These are phyloP conservation scores for Pneumocystis carinii DNA, from an alignment of 1,139 yeast species.

Conservation along the genomic window DNA sequence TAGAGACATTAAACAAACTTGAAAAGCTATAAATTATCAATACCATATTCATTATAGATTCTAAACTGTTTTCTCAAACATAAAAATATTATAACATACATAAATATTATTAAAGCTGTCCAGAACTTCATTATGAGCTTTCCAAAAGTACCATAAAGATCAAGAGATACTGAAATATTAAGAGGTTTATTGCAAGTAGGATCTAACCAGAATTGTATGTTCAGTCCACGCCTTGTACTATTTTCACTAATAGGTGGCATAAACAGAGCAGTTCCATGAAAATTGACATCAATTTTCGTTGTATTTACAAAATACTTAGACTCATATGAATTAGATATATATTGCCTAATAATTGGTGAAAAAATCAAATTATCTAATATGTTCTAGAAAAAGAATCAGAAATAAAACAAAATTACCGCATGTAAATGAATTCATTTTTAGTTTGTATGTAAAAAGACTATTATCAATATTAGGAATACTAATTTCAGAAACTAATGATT, in stretches of 20 bases:
- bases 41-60: conserved; percentile 15
- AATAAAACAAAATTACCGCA: neutral
- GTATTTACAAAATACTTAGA: conserved; percentile 58
- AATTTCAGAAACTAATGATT: conserved; percentile 37
- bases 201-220: conserved; percentile 26
- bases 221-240: conserved; percentile 19
- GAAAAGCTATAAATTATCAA: neutral
- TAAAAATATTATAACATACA: conserved; percentile 20
- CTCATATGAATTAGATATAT: conserved; percentile 51
- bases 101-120: conserved; percentile 22
- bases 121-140: conserved; percentile 25
- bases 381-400: conserved; percentile 3
- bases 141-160: conserved; percentile 25
- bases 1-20: neutral
- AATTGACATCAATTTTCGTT: conserved; percentile 29
- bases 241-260: conserved; percentile 32
- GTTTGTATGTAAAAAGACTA: conserved; percentile 42
- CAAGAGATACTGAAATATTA: conserved; percentile 22
- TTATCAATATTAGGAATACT: conserved; percentile 45
- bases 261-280: conserved; percentile 68
- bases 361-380: conserved; percentile 24
- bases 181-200: conserved; percentile 16
- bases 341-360: conserved; percentile 55
- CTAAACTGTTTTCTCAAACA: conserved; percentile 20
- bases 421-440: conserved; percentile 20